Base-by-base conservation (phyloP, 1,284 basidiomycete species). In the Termitomyces sp. region DNA sequence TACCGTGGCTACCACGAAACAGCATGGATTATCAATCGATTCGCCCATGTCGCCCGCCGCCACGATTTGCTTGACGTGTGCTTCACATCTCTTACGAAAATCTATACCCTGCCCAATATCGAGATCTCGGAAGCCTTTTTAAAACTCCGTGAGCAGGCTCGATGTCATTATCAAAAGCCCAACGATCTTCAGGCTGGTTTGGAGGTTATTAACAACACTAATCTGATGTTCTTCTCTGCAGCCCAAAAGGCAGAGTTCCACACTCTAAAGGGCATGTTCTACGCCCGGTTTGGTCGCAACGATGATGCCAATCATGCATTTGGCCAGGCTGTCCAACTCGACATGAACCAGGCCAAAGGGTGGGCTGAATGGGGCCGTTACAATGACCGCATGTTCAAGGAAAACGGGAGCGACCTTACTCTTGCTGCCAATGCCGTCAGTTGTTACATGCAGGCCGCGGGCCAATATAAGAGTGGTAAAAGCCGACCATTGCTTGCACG, bases 1-100 rank as follows among this genome's bases (percentile, higher is more conserved):
- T 99, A 94, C 70, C 83, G 97, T 50, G 97, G 97, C n/a, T 99
- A 93, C 69, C 97, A 99, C 67, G 97, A 99, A 77, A 99, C 95
- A 0, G 97, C 97, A 3, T 99, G 97, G 97, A 99, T 98, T 69
- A 98, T 99, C 77, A 99, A 99, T 69, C 88, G 97, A 8, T 99
- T 99, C 66, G 97, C 97, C n/a, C 97, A 99, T 68, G 94, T 98
- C 50, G 96, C 97, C 24, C 81, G 97, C 55, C 97, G 99, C 72
- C 97, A 99, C 66, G 91, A 96, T 57, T 79, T 99, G 9, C 80
- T 95, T 48, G 96, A 99, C 49, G 96, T 97, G 49, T 99, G 97
- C 74, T 94, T 94, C 72, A 91, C 81, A 13, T 91, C 91, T 1
- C 78, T 99, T 61, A 97, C 92, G 67, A 97, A 94, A 75, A 99